Conservation (phyloP, 176 grass and related monocot species). For the Calamus simplicifolius region DNA sequence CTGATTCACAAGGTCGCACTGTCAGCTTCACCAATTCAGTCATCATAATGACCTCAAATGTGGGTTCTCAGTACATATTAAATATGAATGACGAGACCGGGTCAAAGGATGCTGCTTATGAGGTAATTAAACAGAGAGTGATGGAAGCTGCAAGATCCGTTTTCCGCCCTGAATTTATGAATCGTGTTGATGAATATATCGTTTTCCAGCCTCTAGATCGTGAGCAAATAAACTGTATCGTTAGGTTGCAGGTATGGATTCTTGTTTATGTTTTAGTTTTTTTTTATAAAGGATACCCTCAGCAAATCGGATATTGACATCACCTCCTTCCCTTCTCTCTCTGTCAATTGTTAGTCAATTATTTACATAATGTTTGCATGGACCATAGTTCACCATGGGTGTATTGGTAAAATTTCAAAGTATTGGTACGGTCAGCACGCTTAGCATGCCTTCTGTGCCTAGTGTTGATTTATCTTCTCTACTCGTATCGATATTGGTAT, state of each 20-base stretch:
- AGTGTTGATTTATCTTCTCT: too few species aligned
- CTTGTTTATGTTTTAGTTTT: neutral
- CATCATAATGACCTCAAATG: constrained; percentile 99
- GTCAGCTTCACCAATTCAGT: constrained; percentile 83
- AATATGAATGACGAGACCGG: constrained; percentile 78
- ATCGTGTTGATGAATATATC: constrained; percentile 91
- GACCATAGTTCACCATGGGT: too few species aligned
- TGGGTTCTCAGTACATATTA: constrained; percentile 91
- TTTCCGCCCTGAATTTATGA: constrained; percentile 97
- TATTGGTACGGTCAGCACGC: too few species aligned
- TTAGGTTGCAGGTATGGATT: constrained; percentile 69
- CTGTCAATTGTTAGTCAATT: too few species aligned
- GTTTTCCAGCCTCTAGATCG: constrained; percentile 89
- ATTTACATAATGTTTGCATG: too few species aligned
- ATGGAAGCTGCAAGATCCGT: constrained; percentile 94
- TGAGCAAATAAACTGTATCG: constrained; percentile 73
- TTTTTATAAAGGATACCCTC: too few species aligned
- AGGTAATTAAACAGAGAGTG: constrained; percentile 82
- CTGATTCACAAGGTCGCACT: constrained; percentile 87
- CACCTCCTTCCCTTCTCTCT: too few species aligned
- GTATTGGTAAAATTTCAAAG: too few species aligned
- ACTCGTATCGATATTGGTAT: too few species aligned
- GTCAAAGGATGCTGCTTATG: constrained; percentile 47
- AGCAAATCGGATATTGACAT: too few species aligned
- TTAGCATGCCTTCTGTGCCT: too few species aligned